Conservation (phyloP, 176 grass and related monocot species). For the Eragrostis nindensis region DNA sequence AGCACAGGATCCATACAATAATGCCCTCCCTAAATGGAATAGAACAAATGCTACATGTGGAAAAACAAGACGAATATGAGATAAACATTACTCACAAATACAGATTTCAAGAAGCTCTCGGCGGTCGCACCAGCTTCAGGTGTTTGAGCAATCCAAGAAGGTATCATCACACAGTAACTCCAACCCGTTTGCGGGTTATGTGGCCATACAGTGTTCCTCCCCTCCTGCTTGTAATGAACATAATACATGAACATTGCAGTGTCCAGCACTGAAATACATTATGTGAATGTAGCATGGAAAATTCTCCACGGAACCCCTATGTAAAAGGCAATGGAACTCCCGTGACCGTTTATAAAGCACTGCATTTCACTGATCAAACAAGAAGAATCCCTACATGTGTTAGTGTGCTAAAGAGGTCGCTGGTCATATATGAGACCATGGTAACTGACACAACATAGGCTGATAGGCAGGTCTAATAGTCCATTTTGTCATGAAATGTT, state of each 20-base stretch:
- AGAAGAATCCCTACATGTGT: background rate
- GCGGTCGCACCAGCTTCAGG: constrained; percentile 70
- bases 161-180: constrained; percentile 96
- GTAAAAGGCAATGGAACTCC: background rate
- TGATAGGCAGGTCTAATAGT: constrained; percentile 10
- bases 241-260: background rate
- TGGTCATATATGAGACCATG: background rate
- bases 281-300: background rate
- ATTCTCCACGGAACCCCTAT: constrained; percentile 3
- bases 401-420: background rate
- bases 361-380: constrained; percentile 7
- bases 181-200: constrained; percentile 95
- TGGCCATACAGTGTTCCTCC: constrained; percentile 91
- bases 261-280: background rate
- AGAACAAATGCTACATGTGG: background rate
- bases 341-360: background rate
- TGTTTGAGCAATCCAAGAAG: constrained; percentile 89
- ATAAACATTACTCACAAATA: constrained; percentile 76
- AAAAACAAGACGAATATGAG: constrained; percentile 32
- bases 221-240: constrained; percentile 62
- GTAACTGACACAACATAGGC: background rate
- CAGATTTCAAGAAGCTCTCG: constrained; percentile 89
- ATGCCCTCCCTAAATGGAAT: constrained; percentile 10
- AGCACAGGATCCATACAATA: background rate
- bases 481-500: background rate